A percentile compares a stretch with the other conserved stretches of the same genome.
Conservation (phyloP, 768 basidiomycete genomes). For the Strobilomyces echinocephalus region DNA sequence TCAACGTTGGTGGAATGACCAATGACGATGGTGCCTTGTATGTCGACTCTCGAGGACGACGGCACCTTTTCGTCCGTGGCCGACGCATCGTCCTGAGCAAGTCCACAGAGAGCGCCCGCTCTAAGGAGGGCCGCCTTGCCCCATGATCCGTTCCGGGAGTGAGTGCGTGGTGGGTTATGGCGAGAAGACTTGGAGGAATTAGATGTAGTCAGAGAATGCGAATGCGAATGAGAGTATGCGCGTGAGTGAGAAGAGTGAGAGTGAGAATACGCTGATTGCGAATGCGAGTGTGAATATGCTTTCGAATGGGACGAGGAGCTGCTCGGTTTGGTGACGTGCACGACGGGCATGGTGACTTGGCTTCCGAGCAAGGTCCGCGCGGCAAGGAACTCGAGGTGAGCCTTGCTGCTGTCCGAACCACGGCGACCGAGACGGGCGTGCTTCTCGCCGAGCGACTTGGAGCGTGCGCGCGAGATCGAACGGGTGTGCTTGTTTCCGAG, state of each 20-base stretch:
- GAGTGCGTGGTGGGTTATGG: constrained; percentile 15
- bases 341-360: constrained; percentile 50
- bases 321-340: constrained; percentile 21
- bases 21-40: constrained; percentile 18
- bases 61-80: constrained; percentile 21
- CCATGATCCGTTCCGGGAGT: constrained; percentile 37
- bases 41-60: constrained; percentile 21
- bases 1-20: neutral
- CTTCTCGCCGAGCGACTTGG: constrained; percentile 26
- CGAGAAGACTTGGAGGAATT: constrained; percentile 31
- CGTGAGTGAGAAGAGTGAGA: constrained; percentile 24
- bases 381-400: constrained; percentile 53
- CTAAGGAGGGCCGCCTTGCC: constrained; percentile 36
- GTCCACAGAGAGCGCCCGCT: constrained; percentile 29
- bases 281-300: constrained; percentile 27
- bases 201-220: constrained; percentile 30
- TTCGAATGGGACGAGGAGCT: constrained; percentile 23
- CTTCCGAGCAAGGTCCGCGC: constrained; percentile 63
- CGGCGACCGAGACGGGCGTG: constrained; percentile 13
- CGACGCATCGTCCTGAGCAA: constrained; percentile 20
- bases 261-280: constrained; percentile 18
- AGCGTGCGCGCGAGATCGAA: constrained; percentile 55
- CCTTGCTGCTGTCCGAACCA: constrained; percentile 21
- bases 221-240: constrained; percentile 33
- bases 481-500: constrained; percentile 63